phyloP scores from a whole-genome alignment of 495 filamentous ascomycete species.

The Neurospora intermedia region DNA sequence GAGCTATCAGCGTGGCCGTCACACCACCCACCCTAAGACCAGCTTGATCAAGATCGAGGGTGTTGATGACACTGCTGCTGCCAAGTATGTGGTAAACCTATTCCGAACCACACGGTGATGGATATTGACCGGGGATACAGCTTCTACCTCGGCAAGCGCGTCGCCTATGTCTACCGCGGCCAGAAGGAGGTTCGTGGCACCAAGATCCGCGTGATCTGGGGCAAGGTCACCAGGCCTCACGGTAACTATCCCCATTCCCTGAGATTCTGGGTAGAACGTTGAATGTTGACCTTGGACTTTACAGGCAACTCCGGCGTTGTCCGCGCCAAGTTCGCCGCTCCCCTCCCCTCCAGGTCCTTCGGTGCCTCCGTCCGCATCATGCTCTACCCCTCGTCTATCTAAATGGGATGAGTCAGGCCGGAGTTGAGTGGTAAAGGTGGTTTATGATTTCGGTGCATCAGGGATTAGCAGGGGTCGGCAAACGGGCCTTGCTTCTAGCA shows the following conservation, averaged over 20 bases:
- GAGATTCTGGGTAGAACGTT: background rate
- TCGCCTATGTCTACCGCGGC: slow-evolving; percentile 94
- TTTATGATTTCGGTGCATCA: slow-evolving; percentile 45
- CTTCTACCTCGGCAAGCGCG: slow-evolving; percentile 91
- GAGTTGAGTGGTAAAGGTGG: slow-evolving; percentile 45
- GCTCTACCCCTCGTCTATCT: slow-evolving; percentile 87
- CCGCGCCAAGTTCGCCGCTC: slow-evolving; percentile 87
- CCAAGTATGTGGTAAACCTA: slow-evolving; percentile 50
- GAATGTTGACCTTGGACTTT: slow-evolving; percentile 9
- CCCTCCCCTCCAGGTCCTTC: slow-evolving; percentile 91
- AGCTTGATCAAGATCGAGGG: slow-evolving; percentile 94
- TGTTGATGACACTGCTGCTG: slow-evolving; percentile 76
- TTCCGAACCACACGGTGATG: background rate
- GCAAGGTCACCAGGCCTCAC: slow-evolving; percentile 91
- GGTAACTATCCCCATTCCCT: slow-evolving; percentile 42
- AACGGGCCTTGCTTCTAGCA: slow-evolving; percentile 34
- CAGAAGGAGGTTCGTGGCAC: slow-evolving; percentile 85
- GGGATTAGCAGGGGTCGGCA: slow-evolving; percentile 40
- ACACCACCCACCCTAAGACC: slow-evolving; percentile 73
- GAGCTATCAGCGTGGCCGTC: slow-evolving; percentile 85
- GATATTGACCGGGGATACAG: slow-evolving; percentile 30
- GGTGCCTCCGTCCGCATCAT: slow-evolving; percentile 95
- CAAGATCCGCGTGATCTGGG: slow-evolving; percentile 98
- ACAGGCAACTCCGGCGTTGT: slow-evolving; percentile 93
- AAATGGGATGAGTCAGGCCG: slow-evolving; percentile 33